These are phyloP conservation scores for Fusarium tuaranense DNA, from an alignment of 2,329 filamentous ascomycete genomes.

Conservation along the genomic window DNA sequence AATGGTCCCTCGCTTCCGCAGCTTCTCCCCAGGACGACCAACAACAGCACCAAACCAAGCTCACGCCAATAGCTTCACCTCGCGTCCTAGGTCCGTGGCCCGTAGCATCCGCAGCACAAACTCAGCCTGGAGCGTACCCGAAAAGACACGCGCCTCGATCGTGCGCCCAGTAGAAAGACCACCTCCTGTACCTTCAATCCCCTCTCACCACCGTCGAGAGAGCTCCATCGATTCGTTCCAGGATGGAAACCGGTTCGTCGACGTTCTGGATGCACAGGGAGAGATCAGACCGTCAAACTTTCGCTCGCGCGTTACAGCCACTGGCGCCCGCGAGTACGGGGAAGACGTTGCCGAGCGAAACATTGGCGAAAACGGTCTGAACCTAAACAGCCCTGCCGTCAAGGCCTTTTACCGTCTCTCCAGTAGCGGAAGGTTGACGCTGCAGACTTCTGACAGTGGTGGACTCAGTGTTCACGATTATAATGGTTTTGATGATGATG, in stretches of 20 bases:
- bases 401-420: constrained; percentile 51
- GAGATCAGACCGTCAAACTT: constrained; percentile 63
- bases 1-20: constrained; percentile 30
- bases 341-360: constrained; percentile 76
- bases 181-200: constrained; percentile 40
- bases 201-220: constrained; percentile 34
- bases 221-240: constrained; percentile 33
- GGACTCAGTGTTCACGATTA: not conserved
- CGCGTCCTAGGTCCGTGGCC: constrained; percentile 30
- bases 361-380: constrained; percentile 53
- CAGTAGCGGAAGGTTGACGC: constrained; percentile 3
- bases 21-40: constrained; percentile 25
- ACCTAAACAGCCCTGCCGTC: constrained; percentile 50
- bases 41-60: constrained; percentile 37
- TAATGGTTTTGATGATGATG: constrained; percentile 8
- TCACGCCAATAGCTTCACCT: constrained; percentile 4
- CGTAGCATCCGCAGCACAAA: constrained; percentile 36
- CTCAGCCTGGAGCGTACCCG: constrained; percentile 29
- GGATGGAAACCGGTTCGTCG: constrained; percentile 51
- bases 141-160: constrained; percentile 18
- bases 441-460: constrained; percentile 6
- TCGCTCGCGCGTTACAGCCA: constrained; percentile 59
- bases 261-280: constrained; percentile 69
- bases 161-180: constrained; percentile 15
- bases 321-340: constrained; percentile 67